Evolutionary conservation across 371 early-diverging fungal genomes (phyloP), one percentile per base, ranked within the genome.

Genomic region (Zychaea mexicana): DNA sequence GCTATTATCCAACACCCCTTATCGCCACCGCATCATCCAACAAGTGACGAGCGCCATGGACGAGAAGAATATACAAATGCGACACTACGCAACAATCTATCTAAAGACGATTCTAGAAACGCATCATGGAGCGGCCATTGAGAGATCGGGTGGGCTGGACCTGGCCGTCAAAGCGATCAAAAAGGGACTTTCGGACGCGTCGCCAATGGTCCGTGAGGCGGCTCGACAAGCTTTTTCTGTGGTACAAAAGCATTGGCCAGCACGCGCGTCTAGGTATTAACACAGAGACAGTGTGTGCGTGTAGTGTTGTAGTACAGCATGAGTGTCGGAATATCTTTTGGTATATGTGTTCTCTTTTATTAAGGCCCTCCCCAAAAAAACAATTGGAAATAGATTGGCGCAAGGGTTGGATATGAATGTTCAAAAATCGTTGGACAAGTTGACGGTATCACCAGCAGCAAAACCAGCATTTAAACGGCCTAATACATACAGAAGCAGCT

Each of bases 251-350:
- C 57, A 69, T 33, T 81, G 76, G 78, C 70, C 68, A 19, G 62
- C 45, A 10, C 39, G 47, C 3, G 72, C 73, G 31, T 62, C 68
- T 27, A 75, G 57, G 73, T 74, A 69, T 68, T 36, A 36, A 7
- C 7, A 36, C 38, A 15, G 9, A 36, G 38, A 15, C 7, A 36
- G 15, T 15, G 38, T 36, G 7, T 36, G 60, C 7, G 10, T 10
- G 45, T 26, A 7, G 22, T 10, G 15, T 22, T 33, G 42, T 42
- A 42, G 42, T 42, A 42, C 42, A 42, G 42, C 42, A 42, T 42
- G n/a, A 42, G n/a, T 33, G 33, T 42, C 15, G 33, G 12, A 33
- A 33, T 33, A 33, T 5, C 33, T 33, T 33, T 8, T 33, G 12
- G n/a, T n/a, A n/a, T n/a, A n/a, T n/a, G n/a, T n/a, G n/a, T n/a